Evolutionary conservation across 345 rosid species (phyloP).

Genomic region (Reutealis trisperma): DNA sequence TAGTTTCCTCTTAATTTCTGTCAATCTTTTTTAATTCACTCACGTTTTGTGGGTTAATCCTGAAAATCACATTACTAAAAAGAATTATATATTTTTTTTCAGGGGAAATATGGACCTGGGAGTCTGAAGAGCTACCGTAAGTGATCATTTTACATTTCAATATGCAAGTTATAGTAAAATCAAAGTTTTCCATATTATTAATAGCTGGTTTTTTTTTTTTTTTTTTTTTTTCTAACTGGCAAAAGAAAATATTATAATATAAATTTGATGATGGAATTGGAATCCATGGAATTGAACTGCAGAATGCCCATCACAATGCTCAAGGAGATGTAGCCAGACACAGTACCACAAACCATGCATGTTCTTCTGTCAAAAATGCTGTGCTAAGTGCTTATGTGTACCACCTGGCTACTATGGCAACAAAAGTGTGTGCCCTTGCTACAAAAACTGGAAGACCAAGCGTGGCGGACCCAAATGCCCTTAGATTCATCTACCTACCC

Average conservation of each 20-base stretch:
- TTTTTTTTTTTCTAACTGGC: too few relatives aligned
- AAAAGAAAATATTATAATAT: too few relatives aligned
- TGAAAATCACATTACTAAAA: not conserved
- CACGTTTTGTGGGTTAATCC: not conserved
- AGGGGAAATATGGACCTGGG: constrained; percentile 47
- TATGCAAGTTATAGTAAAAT: not conserved
- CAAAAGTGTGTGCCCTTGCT: constrained; percentile 30
- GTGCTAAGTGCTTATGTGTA: constrained; percentile 30
- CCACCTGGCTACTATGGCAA: constrained; percentile 22
- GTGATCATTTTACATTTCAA: constrained; percentile 9
- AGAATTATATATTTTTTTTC: not conserved
- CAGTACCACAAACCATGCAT: constrained; percentile 35
- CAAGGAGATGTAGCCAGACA: constrained; percentile 28
- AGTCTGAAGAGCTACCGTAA: constrained; percentile 53
- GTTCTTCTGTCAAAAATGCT: constrained; percentile 35
- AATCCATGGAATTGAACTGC: constrained; percentile 24
- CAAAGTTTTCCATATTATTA: too few relatives aligned
- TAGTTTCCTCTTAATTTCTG: too few relatives aligned
- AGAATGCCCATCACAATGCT: constrained; percentile 56
- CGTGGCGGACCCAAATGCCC: constrained; percentile 34
- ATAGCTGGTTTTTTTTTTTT: too few relatives aligned
- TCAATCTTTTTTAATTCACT: not conserved
- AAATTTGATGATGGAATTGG: not conserved
- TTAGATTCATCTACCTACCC: not conserved
- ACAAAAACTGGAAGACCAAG: constrained; percentile 37